Base-by-base conservation (phyloP, 306 rosid genomes). In the Sphenostylis stenocarpa region DNA sequence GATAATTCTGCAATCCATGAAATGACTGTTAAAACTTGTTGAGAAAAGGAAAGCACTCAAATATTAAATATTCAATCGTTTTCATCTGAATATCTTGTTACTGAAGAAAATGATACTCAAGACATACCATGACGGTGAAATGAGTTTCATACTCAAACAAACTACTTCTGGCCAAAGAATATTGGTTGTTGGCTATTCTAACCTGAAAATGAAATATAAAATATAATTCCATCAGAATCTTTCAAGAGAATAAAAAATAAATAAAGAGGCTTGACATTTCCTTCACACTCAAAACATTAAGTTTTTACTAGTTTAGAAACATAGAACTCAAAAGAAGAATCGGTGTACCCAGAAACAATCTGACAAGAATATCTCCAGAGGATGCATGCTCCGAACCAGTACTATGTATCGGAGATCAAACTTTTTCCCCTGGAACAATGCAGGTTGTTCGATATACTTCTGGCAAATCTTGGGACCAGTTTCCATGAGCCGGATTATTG, bases 401-500 rank as follows among this genome's bases (percentile, higher is more conserved):
- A 92, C 96, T 17, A 92, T 77, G 84, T 95, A 95, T 48, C 96
- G 96, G 48, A 95, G 83, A 83, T 95, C 97, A 80, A 95, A 95
- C 84, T 95, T 95, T 84, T 53, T 95, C 82, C 96, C 96, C 28
- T 88, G 73, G 85, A 92, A 95, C 88, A 92, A 79, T 70, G 96
- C 92, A 63, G 98, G 95, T 49, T 78, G 85, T 86, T 95, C 98
- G 39, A 95, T 95, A 72, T 95, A 95, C 91, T 95, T 95, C 83
- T 95, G 98, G 81, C 98, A 95, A 76, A 92, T 95, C 81, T 92
- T 92, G 34, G 97, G 97, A 60, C 98, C 98, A 78, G 98, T 90
- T 83, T 95, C 97, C 96, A 95, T 89, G 75, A 90, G 93, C 75
- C 96, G 92, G 84, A 92, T 90, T 58, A 92, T 89, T 15, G 96